These are phyloP conservation scores for Gossypium bickii DNA, from an alignment of 345 rosid genomes.

Conservation along the genomic window DNA sequence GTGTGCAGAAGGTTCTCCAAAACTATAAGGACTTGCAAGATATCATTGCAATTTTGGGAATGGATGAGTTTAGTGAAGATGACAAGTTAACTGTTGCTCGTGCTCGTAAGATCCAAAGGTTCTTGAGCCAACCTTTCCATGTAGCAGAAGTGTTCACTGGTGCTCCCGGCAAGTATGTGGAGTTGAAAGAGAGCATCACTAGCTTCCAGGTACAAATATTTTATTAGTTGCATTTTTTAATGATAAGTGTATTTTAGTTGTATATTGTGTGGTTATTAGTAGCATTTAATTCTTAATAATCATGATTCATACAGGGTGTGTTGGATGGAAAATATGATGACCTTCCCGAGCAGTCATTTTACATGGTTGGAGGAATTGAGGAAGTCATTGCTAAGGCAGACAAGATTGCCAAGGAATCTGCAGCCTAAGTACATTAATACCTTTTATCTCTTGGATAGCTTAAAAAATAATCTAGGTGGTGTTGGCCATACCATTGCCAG, in stretches of 20 bases:
- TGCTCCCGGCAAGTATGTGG: slow-evolving; percentile 95
- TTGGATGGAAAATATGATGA: slow-evolving; percentile 87
- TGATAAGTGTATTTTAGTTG: no score
- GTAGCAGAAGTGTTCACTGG: slow-evolving; percentile 99
- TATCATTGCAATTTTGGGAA: slow-evolving; percentile 95
- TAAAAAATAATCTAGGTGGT: slow-evolving; percentile 28
- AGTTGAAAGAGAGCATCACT: slow-evolving; percentile 75
- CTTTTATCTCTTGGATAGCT: neutral
- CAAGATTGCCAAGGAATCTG: slow-evolving; percentile 66
- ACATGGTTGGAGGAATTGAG: slow-evolving; percentile 83
- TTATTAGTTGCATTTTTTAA: no score
- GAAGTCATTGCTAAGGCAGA: slow-evolving; percentile 81
- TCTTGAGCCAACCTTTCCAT: slow-evolving; percentile 99
- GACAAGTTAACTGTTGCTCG: slow-evolving; percentile 94
- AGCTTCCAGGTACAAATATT: slow-evolving; percentile 78
- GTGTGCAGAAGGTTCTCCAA: slow-evolving; percentile 93
- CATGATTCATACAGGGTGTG: slow-evolving; percentile 42
- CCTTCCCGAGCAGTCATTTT: slow-evolving; percentile 74
- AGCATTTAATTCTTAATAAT: no score
- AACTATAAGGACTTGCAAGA: slow-evolving; percentile 98
- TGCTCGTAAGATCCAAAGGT: slow-evolving; percentile 93
- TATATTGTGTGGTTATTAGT: no score
- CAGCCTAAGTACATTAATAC: slow-evolving; percentile 30
- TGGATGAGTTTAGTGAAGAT: slow-evolving; percentile 99
- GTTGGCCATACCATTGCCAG: slow-evolving; percentile 26